Evolutionary conservation across 1,139 yeast species (phyloP), one percentile per base, ranked within the genome.

Genomic region (Kodamaea anthophila): DNA sequence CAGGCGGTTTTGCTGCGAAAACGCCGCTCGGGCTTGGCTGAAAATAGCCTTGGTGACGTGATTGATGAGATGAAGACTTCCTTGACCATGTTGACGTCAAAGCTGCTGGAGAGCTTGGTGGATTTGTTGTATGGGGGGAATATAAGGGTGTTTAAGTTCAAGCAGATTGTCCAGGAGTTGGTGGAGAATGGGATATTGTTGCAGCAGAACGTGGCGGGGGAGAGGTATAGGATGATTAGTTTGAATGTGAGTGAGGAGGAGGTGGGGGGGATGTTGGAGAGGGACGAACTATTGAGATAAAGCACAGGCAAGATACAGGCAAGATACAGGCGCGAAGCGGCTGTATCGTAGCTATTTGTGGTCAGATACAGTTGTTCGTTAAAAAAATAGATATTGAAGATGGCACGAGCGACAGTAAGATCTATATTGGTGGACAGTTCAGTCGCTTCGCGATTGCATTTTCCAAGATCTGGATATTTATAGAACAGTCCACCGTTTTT

Each of bases 101-200:
- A 41, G 11, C 49, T 48, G 23, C 40, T 36, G 4, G 35, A 44
- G 3, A 41, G 41, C 18, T 34, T 54, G 16, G 29, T 50, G 22
- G 51, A 55, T 19, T 44, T 66, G 21, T 41, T 66, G 5, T 64
- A 60, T 37, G 60, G 60, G 1, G 27, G 47, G 6, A 55, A 55
- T 24, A 49, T 71, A 5, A 41, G 78, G 26, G 47, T 65, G 1
- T 51, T 49, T 24, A 55, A 77, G 5, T 74, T 82, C 46, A 60
- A 64, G 26, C 68, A 60, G 29, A 66, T 80, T 1, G 48, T 83
- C 5, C 64, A 69, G 29, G 94, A 85, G 43, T 60, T 91, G 32
- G 74, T 74, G 5, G 96, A 86, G 38, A 77, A 77, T 26, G 97
- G 97, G 0, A 60, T 88, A 11, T 44, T 91, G 3, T 61, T 74